Conservation (phyloP, 2,329 filamentous ascomycete species). For the Fonsecaea monophora region DNA sequence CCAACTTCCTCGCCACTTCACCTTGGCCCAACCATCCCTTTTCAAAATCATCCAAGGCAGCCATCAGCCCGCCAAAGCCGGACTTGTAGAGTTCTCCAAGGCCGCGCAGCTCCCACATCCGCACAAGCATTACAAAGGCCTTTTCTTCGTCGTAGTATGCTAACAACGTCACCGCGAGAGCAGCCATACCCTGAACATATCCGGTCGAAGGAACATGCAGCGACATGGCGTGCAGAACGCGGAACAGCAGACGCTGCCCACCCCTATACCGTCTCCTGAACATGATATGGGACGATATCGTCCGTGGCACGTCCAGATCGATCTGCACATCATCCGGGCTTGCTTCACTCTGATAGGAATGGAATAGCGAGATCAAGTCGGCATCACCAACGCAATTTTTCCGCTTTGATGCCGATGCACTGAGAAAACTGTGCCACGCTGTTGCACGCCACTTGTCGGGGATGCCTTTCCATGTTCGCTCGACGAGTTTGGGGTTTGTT, state of each 20-base stretch:
- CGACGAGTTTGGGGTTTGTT: constrained; percentile 81
- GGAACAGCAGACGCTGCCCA: constrained; percentile 88
- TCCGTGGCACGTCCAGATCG: constrained; percentile 93
- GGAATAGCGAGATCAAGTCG: constrained; percentile 73
- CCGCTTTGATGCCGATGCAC: constrained; percentile 72
- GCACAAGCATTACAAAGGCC: constrained; percentile 94
- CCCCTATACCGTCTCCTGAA: constrained; percentile 90
- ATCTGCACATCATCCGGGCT: constrained; percentile 96
- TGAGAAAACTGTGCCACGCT: constrained; percentile 93
- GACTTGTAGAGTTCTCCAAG: constrained; percentile 82
- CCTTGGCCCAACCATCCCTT: constrained; percentile 78
- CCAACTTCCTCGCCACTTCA: constrained; percentile 79
- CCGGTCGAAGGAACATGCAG: constrained; percentile 90
- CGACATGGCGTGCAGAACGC: constrained; percentile 88
- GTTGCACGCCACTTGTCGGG: constrained; percentile 92
- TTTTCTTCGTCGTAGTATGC: constrained; percentile 97
- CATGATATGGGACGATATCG: constrained; percentile 96
- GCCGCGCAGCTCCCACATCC: constrained; percentile 88
- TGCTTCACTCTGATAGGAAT: constrained; percentile 72
- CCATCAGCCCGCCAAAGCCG: constrained; percentile 86
- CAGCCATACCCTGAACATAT: constrained; percentile 98
- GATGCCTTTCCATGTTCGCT: constrained; percentile 96
- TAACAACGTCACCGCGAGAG: constrained; percentile 85
- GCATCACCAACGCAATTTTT: constrained; percentile 70
- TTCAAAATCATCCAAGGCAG: constrained; percentile 84